These are phyloP conservation scores for Tolypocladium inflatum DNA, from an alignment of 2,329 filamentous ascomycete genomes.

Conservation along the genomic window DNA sequence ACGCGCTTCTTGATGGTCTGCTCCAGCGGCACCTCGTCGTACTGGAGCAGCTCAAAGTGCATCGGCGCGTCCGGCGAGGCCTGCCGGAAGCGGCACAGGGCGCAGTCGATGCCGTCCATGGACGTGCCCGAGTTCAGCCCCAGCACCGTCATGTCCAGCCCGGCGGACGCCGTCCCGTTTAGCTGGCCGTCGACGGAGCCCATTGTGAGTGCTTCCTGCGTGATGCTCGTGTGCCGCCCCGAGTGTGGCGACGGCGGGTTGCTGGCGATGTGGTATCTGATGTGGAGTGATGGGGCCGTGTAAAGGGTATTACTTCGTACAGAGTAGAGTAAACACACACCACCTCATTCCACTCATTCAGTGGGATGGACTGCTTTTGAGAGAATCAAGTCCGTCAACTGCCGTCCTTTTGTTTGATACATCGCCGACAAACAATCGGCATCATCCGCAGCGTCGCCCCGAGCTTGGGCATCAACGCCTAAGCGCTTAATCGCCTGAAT, in stretches of 20 bases:
- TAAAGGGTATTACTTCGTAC: too few species aligned
- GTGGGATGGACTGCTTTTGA: not conserved
- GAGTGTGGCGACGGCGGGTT: not conserved
- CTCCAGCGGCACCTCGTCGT: slow-evolving; percentile 45
- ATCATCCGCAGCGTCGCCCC: not conserved
- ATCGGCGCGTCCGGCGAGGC: slow-evolving; percentile 39
- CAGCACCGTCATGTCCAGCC: slow-evolving; percentile 41
- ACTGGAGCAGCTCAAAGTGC: slow-evolving; percentile 47
- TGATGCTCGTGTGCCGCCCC: not conserved
- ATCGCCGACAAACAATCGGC: too few species aligned
- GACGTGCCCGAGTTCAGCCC: slow-evolving; percentile 40
- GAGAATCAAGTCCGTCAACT: too few species aligned
- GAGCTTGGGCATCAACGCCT: not conserved
- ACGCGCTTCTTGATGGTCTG: slow-evolving; percentile 44
- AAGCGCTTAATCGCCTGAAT: not conserved
- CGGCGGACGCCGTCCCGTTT: slow-evolving; percentile 5
- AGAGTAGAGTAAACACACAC: too few species aligned
- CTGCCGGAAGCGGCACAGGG: slow-evolving; percentile 46
- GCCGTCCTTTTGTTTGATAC: not conserved
- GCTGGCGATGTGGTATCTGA: not conserved
- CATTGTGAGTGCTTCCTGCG: not conserved
- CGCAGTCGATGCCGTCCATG: slow-evolving; percentile 50
- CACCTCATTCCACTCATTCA: not conserved
- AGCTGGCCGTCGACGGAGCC: not conserved
- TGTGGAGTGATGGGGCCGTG: not conserved